Percentiles rank a stretch among this genome's conserved stretches.
Conservation (phyloP, 1,284 basidiomycete species). For the Peniophora sp. region DNA sequence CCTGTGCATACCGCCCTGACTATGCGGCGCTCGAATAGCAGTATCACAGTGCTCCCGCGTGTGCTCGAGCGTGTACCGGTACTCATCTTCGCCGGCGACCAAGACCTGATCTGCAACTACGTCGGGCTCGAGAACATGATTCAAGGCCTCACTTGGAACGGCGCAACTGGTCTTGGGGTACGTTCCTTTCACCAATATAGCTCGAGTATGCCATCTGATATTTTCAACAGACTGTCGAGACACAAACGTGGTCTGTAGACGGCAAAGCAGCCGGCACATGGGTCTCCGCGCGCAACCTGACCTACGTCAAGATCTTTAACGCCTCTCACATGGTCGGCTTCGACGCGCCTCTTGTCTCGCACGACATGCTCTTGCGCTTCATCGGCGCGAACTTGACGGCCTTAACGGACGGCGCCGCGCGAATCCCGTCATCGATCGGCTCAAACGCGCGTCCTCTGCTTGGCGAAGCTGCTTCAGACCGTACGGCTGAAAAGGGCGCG, state of each 20-base stretch:
- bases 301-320: conserved; percentile 90
- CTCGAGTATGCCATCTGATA: conserved; percentile 1
- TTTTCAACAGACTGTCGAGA: conserved; percentile 54
- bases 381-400: conserved; percentile 84
- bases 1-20: conserved; percentile 63
- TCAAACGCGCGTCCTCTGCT: conserved; percentile 54
- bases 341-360: conserved; percentile 82
- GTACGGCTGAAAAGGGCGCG: conserved; percentile 25
- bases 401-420: conserved; percentile 67
- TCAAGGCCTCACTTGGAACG: conserved; percentile 79
- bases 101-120: conserved; percentile 96
- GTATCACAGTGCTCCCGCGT: conserved; percentile 73
- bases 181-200: conserved; percentile 23
- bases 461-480: conserved; percentile 20
- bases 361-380: conserved; percentile 98
- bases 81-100: conserved; percentile 91
- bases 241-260: conserved; percentile 77
- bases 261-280: conserved; percentile 81
- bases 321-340: conserved; percentile 94
- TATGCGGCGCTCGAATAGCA: conserved; percentile 53
- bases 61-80: conserved; percentile 77
- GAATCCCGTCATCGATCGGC: conserved; percentile 73
- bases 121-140: conserved; percentile 87
- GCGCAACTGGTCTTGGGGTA: conserved; percentile 78
- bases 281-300: conserved; percentile 83